Conservation (phyloP, 306 rosid genomes). For the Acacia confusa region DNA sequence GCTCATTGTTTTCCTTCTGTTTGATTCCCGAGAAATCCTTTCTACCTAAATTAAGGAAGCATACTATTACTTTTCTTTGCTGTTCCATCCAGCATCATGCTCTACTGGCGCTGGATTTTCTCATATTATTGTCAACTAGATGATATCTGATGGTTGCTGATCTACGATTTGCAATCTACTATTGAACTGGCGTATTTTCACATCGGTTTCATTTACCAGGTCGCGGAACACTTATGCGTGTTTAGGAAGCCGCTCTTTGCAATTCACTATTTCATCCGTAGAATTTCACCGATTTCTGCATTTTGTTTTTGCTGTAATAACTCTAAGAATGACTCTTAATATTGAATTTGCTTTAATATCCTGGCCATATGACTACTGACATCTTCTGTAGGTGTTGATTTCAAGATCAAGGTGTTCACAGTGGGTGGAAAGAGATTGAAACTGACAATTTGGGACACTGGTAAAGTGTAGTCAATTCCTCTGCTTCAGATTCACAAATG, state of each 20-base stretch:
- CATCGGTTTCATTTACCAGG: not conserved
- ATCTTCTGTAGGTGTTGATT: slow-evolving; percentile 80
- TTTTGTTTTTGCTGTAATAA: slow-evolving; percentile 5
- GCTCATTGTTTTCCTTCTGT: not conserved
- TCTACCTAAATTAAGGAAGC: not conserved
- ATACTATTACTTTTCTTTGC: not conserved
- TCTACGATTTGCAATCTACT: slow-evolving; percentile 33
- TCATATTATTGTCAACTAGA: not conserved
- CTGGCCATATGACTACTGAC: not conserved
- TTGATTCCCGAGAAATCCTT: slow-evolving; percentile 23
- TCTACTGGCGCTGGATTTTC: slow-evolving; percentile 3
- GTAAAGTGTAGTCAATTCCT: slow-evolving; percentile 42
- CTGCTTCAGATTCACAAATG: slow-evolving; percentile 9
- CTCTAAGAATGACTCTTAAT: not conserved
- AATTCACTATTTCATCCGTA: not conserved
- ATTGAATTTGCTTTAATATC: not conserved
- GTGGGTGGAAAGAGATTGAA: slow-evolving; percentile 87
- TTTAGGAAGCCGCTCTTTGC: slow-evolving; percentile 1
- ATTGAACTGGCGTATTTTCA: not conserved
- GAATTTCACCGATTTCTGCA: not conserved
- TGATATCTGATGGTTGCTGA: slow-evolving; percentile 29
- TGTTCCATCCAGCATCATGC: slow-evolving; percentile 8
- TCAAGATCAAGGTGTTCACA: slow-evolving; percentile 83
- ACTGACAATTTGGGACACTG: slow-evolving; percentile 98
- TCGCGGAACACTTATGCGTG: not conserved